Conservation (phyloP, 192 early-diverging fungal species). For the Entophlyctis luteolus region DNA sequence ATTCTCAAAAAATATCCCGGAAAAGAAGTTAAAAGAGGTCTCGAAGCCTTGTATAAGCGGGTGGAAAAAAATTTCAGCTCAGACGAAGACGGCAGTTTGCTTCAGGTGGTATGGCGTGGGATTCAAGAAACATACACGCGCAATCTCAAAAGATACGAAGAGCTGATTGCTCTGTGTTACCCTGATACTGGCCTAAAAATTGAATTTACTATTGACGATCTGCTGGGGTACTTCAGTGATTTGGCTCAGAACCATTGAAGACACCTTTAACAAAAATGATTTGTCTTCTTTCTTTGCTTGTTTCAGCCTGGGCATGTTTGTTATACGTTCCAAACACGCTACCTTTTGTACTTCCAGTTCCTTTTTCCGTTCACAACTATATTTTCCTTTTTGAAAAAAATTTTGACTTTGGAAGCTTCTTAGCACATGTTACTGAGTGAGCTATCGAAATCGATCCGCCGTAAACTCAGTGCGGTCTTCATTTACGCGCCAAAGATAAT, state of each 20-base stretch:
- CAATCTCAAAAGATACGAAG: conserved; percentile 76
- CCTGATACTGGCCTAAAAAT: conserved; percentile 75
- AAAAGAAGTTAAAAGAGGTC: conserved; percentile 75
- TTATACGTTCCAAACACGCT: conserved; percentile 1
- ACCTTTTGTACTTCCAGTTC: background rate
- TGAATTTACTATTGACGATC: conserved; percentile 82
- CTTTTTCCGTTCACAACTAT: background rate
- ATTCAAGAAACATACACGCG: conserved; percentile 83
- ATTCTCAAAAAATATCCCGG: conserved; percentile 79
- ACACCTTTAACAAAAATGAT: background rate
- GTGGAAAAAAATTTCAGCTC: conserved; percentile 94
- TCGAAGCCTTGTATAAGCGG: conserved; percentile 80
- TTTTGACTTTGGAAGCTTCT: no score
- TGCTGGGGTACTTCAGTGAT: conserved; percentile 69
- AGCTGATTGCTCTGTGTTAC: conserved; percentile 79
- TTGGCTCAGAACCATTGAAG: conserved; percentile 54
- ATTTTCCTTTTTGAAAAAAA: background rate
- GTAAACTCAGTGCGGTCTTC: no score
- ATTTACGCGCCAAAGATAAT: no score
- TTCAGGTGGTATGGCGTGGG: conserved; percentile 85
- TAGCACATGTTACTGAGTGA: no score
- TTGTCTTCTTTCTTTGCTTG: background rate
- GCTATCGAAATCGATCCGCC: no score
- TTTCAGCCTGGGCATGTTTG: no score
- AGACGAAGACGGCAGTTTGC: conserved; percentile 64